These are phyloP conservation scores for Lentinula detonsa DNA, from an alignment of 768 basidiomycete species.

Conservation along the genomic window DNA sequence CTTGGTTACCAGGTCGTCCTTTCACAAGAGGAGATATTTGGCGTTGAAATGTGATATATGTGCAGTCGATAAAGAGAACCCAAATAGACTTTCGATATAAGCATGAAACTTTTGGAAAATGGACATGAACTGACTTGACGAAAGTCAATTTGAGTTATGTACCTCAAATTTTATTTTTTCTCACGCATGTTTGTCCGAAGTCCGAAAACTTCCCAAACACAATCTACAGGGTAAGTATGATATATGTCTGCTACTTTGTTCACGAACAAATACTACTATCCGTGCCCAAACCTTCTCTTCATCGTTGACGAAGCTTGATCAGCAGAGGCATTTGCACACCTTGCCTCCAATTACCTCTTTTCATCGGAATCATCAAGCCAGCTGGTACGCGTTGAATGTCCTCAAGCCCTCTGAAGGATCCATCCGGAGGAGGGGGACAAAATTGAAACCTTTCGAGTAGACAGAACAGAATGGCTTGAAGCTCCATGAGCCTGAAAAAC, in stretches of 20 bases:
- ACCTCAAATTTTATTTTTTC: neutral
- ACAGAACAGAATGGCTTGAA: constrained; percentile 34
- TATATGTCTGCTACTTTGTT: too few species aligned
- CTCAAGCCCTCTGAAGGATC: neutral
- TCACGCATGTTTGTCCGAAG: neutral
- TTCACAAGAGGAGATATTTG: neutral
- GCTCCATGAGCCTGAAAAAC: constrained; percentile 21
- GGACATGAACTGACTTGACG: neutral
- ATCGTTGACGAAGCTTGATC: neutral
- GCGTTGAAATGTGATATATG: neutral
- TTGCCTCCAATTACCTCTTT: neutral
- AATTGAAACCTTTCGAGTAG: constrained; percentile 32
- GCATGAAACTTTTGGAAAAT: neutral
- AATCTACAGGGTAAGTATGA: too few species aligned
- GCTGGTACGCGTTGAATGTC: neutral
- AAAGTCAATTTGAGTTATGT: neutral
- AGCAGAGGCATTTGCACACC: neutral
- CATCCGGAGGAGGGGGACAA: constrained; percentile 13
- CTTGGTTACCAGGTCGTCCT: neutral
- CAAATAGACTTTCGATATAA: neutral
- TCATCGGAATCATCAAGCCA: neutral
- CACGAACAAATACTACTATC: too few species aligned
- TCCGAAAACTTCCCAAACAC: too few species aligned
- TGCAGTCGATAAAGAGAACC: neutral
- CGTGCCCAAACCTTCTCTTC: too few species aligned